phyloP scores from a whole-genome alignment of 768 basidiomycete species.

The Boletus rex-veris region DNA sequence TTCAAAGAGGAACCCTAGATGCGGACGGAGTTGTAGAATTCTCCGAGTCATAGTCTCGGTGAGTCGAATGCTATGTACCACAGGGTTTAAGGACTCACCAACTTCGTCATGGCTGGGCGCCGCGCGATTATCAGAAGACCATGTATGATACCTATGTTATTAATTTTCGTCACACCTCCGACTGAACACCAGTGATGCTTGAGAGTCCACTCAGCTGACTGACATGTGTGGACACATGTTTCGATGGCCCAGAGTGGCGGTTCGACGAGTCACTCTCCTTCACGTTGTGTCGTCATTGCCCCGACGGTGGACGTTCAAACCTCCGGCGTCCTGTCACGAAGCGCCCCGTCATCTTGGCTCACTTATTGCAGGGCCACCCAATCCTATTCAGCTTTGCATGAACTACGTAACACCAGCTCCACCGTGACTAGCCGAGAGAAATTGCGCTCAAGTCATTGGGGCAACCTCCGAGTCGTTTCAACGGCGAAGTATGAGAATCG shows the following conservation, averaged over 20 bases:
- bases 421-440: background rate
- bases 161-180: background rate
- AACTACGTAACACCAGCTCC: conserved; percentile 18
- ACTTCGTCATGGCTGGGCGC: background rate
- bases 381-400: background rate
- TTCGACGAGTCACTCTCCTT: background rate
- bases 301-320: background rate
- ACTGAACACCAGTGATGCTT: background rate
- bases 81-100: background rate
- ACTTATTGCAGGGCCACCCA: too few species aligned
- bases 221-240: background rate
- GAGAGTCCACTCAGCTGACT: background rate
- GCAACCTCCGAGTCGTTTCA: background rate
- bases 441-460: background rate
- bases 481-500: conserved; percentile 3
- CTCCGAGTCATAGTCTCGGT: conserved; percentile 25
- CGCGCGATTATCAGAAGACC: background rate
- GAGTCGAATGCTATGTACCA: background rate
- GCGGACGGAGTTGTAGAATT: conserved; percentile 56
- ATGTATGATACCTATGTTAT: conserved; percentile 11
- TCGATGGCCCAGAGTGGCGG: background rate
- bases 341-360: background rate
- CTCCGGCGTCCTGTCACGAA: background rate
- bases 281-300: too few species aligned
- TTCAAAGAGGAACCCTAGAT: conserved; percentile 50